These are phyloP conservation scores for Aspergillus ellipticus DNA, from an alignment of 495 filamentous ascomycete genomes.

Conservation along the genomic window DNA sequence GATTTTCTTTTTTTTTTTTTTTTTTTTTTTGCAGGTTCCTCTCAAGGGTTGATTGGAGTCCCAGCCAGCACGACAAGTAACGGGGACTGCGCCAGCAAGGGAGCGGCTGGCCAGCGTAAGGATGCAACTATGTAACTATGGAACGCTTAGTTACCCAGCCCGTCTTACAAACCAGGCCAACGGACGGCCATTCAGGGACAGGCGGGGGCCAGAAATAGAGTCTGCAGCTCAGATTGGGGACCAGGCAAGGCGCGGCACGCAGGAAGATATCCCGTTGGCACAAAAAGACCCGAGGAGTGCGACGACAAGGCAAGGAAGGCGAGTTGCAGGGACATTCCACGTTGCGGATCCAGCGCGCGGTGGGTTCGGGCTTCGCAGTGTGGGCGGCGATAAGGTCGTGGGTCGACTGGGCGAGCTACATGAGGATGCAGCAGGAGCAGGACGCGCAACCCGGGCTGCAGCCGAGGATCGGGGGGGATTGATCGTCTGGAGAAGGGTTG, in stretches of 20 bases:
- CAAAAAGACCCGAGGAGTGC: slow-evolving; percentile 6
- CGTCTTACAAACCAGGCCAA: slow-evolving; percentile 7
- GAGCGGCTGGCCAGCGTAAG: slow-evolving; percentile 5
- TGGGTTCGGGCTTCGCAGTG: background rate
- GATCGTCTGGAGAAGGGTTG: background rate
- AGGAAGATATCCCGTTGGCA: slow-evolving; percentile 15
- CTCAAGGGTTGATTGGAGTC: background rate
- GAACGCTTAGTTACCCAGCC: too few relatives aligned
- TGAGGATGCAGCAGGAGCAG: background rate
- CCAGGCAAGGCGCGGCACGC: slow-evolving; percentile 16
- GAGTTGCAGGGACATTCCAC: slow-evolving; percentile 16
- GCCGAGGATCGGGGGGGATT: background rate
- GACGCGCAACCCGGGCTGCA: too few relatives aligned
- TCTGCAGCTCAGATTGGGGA: slow-evolving; percentile 9
- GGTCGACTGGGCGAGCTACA: background rate
- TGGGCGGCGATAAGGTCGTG: background rate
- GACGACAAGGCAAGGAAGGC: slow-evolving; percentile 5
- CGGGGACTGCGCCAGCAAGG: background rate
- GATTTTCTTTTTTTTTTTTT: background rate
- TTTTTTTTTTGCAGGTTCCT: background rate
- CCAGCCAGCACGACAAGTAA: background rate
- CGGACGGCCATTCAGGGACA: background rate
- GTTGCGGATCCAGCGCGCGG: slow-evolving; percentile 12
- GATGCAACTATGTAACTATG: background rate
- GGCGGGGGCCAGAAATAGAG: slow-evolving; percentile 8